A percentile compares a stretch with the other conserved stretches of the same genome.
Evolutionary conservation across 257 asterid genomes (phyloP).

Genomic region (Nicotiana attenuata): DNA sequence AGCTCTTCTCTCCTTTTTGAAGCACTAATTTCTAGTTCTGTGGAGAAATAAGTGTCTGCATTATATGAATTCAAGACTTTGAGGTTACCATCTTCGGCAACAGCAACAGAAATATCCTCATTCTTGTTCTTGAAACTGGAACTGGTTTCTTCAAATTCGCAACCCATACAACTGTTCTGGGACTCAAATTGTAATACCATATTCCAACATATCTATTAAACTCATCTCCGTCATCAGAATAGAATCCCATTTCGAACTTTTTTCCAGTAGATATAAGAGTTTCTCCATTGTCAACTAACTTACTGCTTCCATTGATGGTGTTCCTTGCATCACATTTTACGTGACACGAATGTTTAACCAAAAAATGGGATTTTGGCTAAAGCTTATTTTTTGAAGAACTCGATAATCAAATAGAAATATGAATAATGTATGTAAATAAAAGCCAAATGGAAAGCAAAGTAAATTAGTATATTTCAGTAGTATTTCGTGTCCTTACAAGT

Average conservation of each 20-base stretch:
- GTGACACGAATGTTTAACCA: no score
- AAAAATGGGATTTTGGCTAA: no score
- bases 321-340: constrained; percentile 26
- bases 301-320: constrained; percentile 13
- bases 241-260: constrained; percentile 42
- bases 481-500: no score
- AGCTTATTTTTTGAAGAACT: no score
- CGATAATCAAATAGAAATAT: no score
- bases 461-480: no score
- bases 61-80: background rate
- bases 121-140: background rate
- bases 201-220: constrained; percentile 32
- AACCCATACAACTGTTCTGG: constrained; percentile 43
- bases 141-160: constrained; percentile 25
- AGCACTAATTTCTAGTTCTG: background rate
- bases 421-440: no score
- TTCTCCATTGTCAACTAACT: background rate
- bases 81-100: constrained; percentile 32
- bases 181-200: constrained; percentile 27
- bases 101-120: background rate
- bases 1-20: constrained; percentile 24
- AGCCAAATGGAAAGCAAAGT: no score
- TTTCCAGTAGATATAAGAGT: constrained; percentile 36
- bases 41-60: fast-evolving
- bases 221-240: constrained; percentile 5